Evolutionary conservation across 78 protist genomes (phyloP), one percentile per base, ranked within the genome.

Genomic region (Dictyostelium discoideum): DNA sequence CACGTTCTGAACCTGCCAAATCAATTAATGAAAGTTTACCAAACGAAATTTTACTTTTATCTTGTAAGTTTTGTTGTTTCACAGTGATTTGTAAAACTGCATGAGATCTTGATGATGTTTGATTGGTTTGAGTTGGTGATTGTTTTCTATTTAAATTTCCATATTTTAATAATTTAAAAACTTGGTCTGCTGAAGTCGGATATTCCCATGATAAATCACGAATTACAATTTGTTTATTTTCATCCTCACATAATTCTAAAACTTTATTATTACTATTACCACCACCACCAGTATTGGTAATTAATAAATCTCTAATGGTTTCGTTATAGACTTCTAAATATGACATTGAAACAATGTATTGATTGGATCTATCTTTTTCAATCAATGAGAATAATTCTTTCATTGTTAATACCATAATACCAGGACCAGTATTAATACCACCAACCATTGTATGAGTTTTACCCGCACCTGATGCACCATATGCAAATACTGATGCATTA

Each of bases 1-100:
- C 99, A 11, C 99, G 18, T 85, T 99, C 99, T 20, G 97, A 95
- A 5, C 99, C 99, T 2, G 99, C 99, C 10, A 99, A 96, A 84
- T 99, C 99, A 42, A 98, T 97, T 63, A 99, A 85, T 20, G 96
- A 63, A 11, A 97, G 77, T 37, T 96, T 97, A 0, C 92, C 95
- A 29, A 63, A 13, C 18, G n/a, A 42, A 39, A 84, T 42, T 32
- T 29, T 76, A 14, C 85, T 63, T 6, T 20, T 60, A 20, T 60
- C 69, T 5, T 18, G 14, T 11, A 26, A 18, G 14, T 69, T 29
- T 26, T 69, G 77, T 24, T 69, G 37, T 11, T 24, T 69, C 2
- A 26, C 39, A 37, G 54, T 69, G 10, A 99, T 57, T 32, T 93
- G 98, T 22, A 99, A 46, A 7, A 99, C 98, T 3, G 99, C 99